Evolutionary conservation across 139 green algal genomes (phyloP).

Genomic region (Zygnema circumcarinatum): DNA sequence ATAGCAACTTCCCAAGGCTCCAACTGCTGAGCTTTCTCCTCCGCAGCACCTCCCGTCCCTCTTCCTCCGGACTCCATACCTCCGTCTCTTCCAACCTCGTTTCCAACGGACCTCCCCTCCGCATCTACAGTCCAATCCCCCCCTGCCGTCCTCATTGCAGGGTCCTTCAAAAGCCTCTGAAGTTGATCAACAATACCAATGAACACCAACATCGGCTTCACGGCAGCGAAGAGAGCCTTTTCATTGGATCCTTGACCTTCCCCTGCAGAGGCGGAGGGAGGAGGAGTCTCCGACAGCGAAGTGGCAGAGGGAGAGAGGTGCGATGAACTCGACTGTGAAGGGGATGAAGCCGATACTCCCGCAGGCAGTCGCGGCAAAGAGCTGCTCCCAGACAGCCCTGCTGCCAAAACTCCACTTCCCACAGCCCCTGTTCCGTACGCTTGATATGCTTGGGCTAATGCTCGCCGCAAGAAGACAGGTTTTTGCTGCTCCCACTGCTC

Average conservation of each 20-base stretch:
- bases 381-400: background rate
- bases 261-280: background rate
- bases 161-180: slow-evolving; percentile 48
- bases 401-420: background rate
- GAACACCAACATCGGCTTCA: slow-evolving; percentile 48
- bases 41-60: background rate
- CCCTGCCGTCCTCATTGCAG: background rate
- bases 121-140: background rate
- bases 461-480: slow-evolving; percentile 12
- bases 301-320: background rate
- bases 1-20: slow-evolving; percentile 35
- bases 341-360: background rate
- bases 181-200: slow-evolving; percentile 58
- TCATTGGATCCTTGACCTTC: background rate
- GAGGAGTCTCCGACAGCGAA: background rate
- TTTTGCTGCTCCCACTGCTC: slow-evolving; percentile 27
- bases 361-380: background rate
- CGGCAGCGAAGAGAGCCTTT: background rate
- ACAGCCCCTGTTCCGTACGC: background rate
- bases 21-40: background rate
- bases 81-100: background rate
- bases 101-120: background rate
- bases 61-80: background rate
- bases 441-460: slow-evolving; percentile 7
- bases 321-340: background rate